Evolutionary conservation across 495 filamentous ascomycete genomes (phyloP).

Genomic region (Penicillium robsamsonii): DNA sequence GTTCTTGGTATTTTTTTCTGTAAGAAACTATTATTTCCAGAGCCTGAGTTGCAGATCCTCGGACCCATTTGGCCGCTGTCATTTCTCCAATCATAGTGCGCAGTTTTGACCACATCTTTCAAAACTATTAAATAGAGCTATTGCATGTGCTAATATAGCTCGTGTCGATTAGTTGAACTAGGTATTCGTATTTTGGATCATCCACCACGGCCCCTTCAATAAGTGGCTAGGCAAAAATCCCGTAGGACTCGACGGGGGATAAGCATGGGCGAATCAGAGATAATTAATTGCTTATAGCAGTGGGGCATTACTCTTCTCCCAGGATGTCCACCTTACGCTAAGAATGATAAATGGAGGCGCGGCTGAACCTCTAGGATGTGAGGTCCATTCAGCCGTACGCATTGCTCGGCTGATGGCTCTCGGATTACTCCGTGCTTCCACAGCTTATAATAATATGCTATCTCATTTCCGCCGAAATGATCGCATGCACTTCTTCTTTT

Average conservation of each 20-base stretch:
- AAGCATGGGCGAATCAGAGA: slow-evolving; percentile 21
- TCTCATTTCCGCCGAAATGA: slow-evolving; percentile 18
- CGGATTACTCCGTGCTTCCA: slow-evolving; percentile 10
- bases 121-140: neutral
- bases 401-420: slow-evolving; percentile 11
- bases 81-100: slow-evolving; percentile 6
- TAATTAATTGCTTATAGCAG: slow-evolving; percentile 14
- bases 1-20: neutral
- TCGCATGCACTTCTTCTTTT: slow-evolving; percentile 11
- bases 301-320: slow-evolving; percentile 21
- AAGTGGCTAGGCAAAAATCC: neutral
- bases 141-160: neutral
- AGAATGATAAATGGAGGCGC: slow-evolving; percentile 12
- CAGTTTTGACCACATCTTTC: neutral
- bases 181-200: neutral
- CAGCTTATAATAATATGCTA: slow-evolving; percentile 14
- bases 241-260: slow-evolving; percentile 9
- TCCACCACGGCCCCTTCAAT: neutral
- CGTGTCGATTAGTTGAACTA: neutral
- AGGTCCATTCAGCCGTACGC: slow-evolving; percentile 19
- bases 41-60: slow-evolving; percentile 6
- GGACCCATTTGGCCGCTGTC: neutral
- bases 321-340: slow-evolving; percentile 4
- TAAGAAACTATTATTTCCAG: neutral
- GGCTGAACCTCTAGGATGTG: slow-evolving; percentile 5